Conservation (phyloP, 2,329 filamentous ascomycete genomes). For the Penicillium corylophilum region DNA sequence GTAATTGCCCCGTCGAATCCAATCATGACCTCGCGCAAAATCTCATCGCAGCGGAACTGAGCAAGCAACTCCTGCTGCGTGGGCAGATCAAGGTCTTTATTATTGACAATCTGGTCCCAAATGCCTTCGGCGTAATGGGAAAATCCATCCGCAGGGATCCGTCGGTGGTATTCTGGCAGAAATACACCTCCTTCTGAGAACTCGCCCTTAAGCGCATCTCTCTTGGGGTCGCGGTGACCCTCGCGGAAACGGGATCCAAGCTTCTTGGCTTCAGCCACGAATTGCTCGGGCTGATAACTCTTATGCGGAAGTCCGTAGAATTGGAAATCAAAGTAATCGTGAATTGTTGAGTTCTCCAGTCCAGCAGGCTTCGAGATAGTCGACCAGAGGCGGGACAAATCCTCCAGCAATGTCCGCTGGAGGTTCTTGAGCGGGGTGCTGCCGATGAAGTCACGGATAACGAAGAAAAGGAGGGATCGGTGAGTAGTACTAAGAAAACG, state of each 20-base stretch:
- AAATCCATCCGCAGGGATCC: slow-evolving; percentile 97
- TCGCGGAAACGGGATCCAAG: slow-evolving; percentile 79
- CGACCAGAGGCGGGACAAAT: slow-evolving; percentile 88
- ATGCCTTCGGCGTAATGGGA: slow-evolving; percentile 89
- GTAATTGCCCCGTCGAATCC: slow-evolving; percentile 77
- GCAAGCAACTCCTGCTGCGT: slow-evolving; percentile 96
- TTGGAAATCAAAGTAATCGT: slow-evolving; percentile 98
- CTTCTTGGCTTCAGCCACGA: slow-evolving; percentile 74
- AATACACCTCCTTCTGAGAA: slow-evolving; percentile 81
- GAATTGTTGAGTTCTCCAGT: slow-evolving; percentile 82
- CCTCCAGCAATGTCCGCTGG: slow-evolving; percentile 84
- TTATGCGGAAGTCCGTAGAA: slow-evolving; percentile 96
- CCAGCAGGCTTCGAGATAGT: slow-evolving; percentile 88
- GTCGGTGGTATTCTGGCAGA: slow-evolving; percentile 87
- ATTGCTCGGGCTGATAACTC: slow-evolving; percentile 90
- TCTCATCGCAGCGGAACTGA: slow-evolving; percentile 97
- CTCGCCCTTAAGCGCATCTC: slow-evolving; percentile 60
- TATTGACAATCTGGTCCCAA: slow-evolving; percentile 98
- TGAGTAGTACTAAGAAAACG: slow-evolving; percentile 66
- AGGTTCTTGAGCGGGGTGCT: slow-evolving; percentile 87
- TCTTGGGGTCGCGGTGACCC: slow-evolving; percentile 70
- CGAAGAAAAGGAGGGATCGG: slow-evolving; percentile 93
- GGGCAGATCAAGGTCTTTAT: slow-evolving; percentile 94
- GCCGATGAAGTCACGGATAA: slow-evolving; percentile 95
- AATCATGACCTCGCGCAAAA: slow-evolving; percentile 81